Conservation (phyloP, 2,329 filamentous ascomycete species). For the Colletotrichum sp. region DNA sequence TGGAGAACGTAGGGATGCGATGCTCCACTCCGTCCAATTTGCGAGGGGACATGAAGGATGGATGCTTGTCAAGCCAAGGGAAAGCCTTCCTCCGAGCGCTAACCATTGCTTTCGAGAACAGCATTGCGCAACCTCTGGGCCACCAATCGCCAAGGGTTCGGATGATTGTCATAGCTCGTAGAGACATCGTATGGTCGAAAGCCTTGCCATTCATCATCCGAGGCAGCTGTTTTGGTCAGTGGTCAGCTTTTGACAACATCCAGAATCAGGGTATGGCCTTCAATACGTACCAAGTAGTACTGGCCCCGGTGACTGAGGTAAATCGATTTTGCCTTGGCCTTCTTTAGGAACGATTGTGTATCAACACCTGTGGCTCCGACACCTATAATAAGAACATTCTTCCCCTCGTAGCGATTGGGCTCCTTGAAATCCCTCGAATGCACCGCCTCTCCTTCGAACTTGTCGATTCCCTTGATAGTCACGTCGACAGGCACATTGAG, state of each 20-base stretch:
- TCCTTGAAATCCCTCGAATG: conserved; percentile 23
- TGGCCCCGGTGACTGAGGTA: conserved; percentile 14
- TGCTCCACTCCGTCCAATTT: conserved; percentile 20
- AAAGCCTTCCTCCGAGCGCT: conserved; percentile 1
- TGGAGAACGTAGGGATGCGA: conserved; percentile 31
- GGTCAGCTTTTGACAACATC: background rate
- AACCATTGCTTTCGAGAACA: background rate
- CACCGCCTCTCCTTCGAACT: conserved; percentile 19
- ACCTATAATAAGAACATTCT: conserved; percentile 76
- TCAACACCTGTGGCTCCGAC: conserved; percentile 81
- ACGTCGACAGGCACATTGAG: conserved; percentile 5
- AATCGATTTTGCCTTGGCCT: conserved; percentile 12
- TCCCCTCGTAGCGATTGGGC: conserved; percentile 2
- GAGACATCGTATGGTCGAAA: conserved; percentile 11
- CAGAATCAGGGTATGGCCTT: background rate
- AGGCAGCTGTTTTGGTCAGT: background rate
- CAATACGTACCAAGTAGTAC: conserved; percentile 1
- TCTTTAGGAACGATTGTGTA: conserved; percentile 33
- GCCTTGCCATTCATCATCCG: conserved; percentile 2
- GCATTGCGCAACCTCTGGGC: background rate
- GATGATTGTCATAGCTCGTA: background rate
- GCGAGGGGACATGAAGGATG: background rate
- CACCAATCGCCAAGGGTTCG: background rate
- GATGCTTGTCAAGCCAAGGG: conserved; percentile 9
- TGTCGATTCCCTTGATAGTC: conserved; percentile 17